Evolutionary conservation across 352 stramenopile genomes (phyloP), one percentile per base, ranked within the genome.

Genomic region (Elongisporangium undulatum): DNA sequence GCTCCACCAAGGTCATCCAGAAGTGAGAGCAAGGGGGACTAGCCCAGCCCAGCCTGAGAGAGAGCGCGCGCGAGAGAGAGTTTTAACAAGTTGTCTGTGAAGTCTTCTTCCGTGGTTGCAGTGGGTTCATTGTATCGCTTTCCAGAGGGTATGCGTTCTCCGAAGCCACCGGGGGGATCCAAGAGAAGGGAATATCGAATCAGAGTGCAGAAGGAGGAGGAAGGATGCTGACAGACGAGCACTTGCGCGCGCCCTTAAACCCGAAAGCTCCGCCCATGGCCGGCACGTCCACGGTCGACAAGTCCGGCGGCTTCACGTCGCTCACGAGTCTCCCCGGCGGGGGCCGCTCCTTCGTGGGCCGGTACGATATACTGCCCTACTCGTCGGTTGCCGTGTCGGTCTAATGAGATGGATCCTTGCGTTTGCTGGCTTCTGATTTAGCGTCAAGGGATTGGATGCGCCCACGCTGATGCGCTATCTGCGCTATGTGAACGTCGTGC

Each of bases 401-500:
- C 29, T 41, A 4, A 41, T 41, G 9, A 2, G 13, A 2, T 13
- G 5, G 8, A 15, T 41, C 29, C 24, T 15, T 41, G 29, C 9
- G n/a, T 29, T 17, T 22, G n/a, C n/a, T n/a, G n/a, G n/a, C n/a
- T n/a, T n/a, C n/a, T n/a, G n/a, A n/a, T n/a, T n/a, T 55, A 90
- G 80, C 56, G 69, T 94, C 49, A 84, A 82, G 61, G 69, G 71
- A 55, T 85, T 85, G 80, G 75, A 93, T 51, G 84, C 79, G 20
- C 53, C 72, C 26, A 85, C 76, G 51, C 70, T 94, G 34, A 85
- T 92, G 68, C 83, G 83, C 48, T 92, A 90, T 60, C 69, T 92
- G 62, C 83, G 86, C 61, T 94, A 94, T 68, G 67, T 89, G 17
- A 95, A 95, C 63, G 82, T 94, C 45, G 56, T 92, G 19, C 68